These are phyloP conservation scores for Gossypium laxum DNA, from an alignment of 441 rosid species.

Conservation along the genomic window DNA sequence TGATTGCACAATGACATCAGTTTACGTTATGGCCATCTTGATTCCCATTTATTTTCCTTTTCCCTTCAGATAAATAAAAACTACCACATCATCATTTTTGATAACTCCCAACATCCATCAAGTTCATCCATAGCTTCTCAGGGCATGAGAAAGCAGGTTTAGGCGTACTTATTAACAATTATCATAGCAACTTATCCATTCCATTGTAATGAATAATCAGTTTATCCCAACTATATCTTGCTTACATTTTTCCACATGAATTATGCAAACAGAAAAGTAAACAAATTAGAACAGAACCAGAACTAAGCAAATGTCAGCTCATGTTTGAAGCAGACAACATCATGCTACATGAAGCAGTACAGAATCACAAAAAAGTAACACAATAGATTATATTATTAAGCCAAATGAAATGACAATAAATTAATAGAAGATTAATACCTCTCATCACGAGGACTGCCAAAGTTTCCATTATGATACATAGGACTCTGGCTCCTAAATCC, in stretches of 20 bases:
- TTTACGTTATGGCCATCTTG: neutral
- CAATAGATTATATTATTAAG: neutral
- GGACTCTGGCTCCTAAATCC: conserved; percentile 33
- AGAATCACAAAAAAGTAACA: neutral
- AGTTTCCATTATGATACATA: conserved; percentile 26
- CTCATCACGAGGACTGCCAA: conserved; percentile 33
- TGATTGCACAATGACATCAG: neutral
- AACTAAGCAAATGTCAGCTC: neutral
- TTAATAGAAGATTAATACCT: conserved; percentile 31
- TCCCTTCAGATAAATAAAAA: neutral
- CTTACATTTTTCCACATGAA: neutral
- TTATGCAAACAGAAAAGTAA: neutral
- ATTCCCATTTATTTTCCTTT: neutral
- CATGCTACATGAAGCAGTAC: neutral
- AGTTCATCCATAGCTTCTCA: neutral
- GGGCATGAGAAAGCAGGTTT: neutral
- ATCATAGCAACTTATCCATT: neutral
- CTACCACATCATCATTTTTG: neutral
- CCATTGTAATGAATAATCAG: neutral
- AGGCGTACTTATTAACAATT: neutral
- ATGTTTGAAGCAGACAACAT: neutral
- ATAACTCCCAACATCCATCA: neutral
- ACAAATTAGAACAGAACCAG: neutral
- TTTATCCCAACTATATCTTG: neutral
- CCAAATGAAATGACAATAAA: neutral